A percentile compares a stretch with the other conserved stretches of the same genome.
These are phyloP conservation scores for Artemisia tridentata DNA, from an alignment of 129 eudicot genomes.

Conservation along the genomic window DNA sequence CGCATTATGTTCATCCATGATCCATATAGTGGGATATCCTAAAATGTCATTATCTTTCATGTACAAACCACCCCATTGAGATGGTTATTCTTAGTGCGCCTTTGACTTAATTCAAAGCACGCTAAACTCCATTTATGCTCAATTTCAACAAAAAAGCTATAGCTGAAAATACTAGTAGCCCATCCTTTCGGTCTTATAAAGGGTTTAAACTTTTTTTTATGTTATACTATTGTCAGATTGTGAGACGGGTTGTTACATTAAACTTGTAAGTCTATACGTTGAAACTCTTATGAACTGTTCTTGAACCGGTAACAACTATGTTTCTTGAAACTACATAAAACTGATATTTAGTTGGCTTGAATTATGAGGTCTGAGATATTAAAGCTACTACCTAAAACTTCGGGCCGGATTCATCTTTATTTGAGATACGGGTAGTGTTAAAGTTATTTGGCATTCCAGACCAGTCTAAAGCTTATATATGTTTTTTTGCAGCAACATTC, in stretches of 20 bases:
- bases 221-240: too few species aligned
- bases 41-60: not conserved
- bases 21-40: not conserved
- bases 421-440: not conserved
- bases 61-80: not conserved
- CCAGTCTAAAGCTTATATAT: not conserved
- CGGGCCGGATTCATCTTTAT: not conserved
- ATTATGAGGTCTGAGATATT: not conserved
- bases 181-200: too few species aligned
- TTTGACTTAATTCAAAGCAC: not conserved
- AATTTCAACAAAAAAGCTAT: too few species aligned
- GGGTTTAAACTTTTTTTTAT: too few species aligned
- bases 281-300: not conserved
- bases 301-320: not conserved
- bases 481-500: conserved; percentile 56
- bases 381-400: not conserved
- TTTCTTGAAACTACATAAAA: not conserved
- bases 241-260: too few species aligned
- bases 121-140: too few species aligned
- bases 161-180: too few species aligned
- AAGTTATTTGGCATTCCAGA: not conserved
- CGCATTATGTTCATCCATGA: not conserved
- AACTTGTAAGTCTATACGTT: too few species aligned
- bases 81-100: not conserved
- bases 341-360: not conserved